A percentile compares a stretch with the other conserved stretches of the same genome.
These are phyloP conservation scores for Penicillium desertorum DNA, from an alignment of 495 filamentous ascomycete species.

Conservation along the genomic window DNA sequence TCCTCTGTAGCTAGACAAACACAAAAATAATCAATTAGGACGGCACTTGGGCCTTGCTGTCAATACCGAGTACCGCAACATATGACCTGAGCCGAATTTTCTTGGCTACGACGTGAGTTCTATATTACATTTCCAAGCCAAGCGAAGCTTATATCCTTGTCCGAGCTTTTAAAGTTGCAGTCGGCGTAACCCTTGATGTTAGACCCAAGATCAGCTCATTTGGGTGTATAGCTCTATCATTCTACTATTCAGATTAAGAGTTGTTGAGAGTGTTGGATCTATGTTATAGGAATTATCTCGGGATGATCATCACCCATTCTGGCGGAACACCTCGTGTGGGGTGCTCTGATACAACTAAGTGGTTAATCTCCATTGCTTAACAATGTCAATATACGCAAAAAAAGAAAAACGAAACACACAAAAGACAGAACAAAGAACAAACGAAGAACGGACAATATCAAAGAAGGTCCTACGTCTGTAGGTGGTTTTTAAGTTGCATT, in stretches of 20 bases:
- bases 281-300: background rate
- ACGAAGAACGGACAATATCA: background rate
- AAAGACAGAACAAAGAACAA: background rate
- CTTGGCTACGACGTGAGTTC: background rate
- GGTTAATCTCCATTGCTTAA: background rate
- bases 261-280: background rate
- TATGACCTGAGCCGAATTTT: too few relatives aligned
- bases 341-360: background rate
- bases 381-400: background rate
- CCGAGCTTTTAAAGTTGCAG: background rate
- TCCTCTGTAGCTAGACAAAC: too few relatives aligned
- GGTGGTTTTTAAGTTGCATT: background rate
- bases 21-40: too few relatives aligned
- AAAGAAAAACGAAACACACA: background rate
- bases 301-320: slow-evolving; percentile 10
- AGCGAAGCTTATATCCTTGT: background rate
- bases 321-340: slow-evolving; percentile 5
- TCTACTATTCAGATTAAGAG: background rate
- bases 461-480: too few relatives aligned
- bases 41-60: too few relatives aligned
- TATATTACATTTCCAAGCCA: background rate
- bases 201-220: background rate
- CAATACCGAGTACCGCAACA: too few relatives aligned
- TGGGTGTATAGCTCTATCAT: background rate
- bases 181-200: background rate